Base-by-base conservation (phyloP, 345 rosid genomes). In the Jatropha curcas region DNA sequence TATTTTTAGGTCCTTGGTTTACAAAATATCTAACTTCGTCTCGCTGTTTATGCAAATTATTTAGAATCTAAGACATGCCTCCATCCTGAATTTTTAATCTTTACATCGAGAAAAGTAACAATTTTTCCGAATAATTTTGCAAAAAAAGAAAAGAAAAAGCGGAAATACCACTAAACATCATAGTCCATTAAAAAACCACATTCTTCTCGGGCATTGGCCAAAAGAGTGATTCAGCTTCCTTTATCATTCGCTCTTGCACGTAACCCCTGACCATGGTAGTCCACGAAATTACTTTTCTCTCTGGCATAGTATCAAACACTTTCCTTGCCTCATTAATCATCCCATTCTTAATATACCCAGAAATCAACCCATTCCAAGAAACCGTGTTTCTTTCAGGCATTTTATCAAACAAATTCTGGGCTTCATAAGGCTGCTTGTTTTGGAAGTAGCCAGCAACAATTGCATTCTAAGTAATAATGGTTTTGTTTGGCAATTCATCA, bases 181-280 rank as follows among this genome's bases (percentile, higher is more conserved):
- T 94, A 43, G 92, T 90, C 97, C 94, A 92, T n/a, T n/a, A n/a
- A 34, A 93, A 90, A 25, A 89, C 86, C 60, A 86, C 88, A 80
- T 89, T 90, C 86, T 63, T 89, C 80, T 81, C 91, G 1, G 95
- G 98, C 90, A 89, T 93, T 81, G 53, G 69, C 90, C 87, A 85
- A 78, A 93, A 93, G 71, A 93, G 75, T 0, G 46, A 59, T 71
- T 89, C 97, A 0, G 95, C 97, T 59, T 85, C 85, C 55, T 33
- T 24, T 12, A 85, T 72, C 88, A 82, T 81, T 67, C 97, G 92
- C 55, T 76, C 84, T 57, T 85, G 84, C 45, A 88, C 82, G 65
- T 89, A 87, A 8, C 98, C 98, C 63, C 89, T 78, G 64, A 91
- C 78, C 91, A 91, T 84, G 0, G 90, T 82, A 0, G 95, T 91